phyloP scores from a whole-genome alignment of 2,329 filamentous ascomycete species.

The Fusarium foetens region DNA sequence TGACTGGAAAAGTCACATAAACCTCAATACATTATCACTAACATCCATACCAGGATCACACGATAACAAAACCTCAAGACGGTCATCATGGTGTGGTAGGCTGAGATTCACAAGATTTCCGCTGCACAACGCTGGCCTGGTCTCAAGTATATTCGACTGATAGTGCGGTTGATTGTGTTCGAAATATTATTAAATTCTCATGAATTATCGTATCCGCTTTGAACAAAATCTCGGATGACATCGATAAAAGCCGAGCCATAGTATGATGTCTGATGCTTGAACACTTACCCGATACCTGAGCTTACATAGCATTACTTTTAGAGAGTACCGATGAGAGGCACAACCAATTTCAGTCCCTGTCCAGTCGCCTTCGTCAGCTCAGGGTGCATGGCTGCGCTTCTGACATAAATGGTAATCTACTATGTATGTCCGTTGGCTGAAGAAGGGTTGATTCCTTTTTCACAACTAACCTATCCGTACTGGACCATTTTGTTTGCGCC shows the following conservation, averaged over 20 bases:
- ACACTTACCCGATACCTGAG: background rate
- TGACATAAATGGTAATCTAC: slow-evolving; percentile 18
- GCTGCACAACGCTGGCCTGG: background rate
- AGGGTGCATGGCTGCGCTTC: background rate
- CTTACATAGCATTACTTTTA: background rate
- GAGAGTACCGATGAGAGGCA: background rate
- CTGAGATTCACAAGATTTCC: background rate
- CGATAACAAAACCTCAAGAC: background rate
- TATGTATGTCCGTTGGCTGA: slow-evolving; percentile 19
- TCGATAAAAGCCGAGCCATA: background rate
- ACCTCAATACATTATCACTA: background rate
- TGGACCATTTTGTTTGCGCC: slow-evolving; percentile 7
- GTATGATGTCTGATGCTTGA: background rate
- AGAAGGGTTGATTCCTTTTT: background rate
- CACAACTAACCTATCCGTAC: background rate
- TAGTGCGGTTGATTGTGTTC: background rate
- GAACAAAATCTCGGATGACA: background rate
- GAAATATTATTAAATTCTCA: background rate
- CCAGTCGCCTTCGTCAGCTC: background rate
- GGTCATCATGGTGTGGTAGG: background rate
- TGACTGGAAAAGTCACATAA: background rate
- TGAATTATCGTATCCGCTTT: background rate
- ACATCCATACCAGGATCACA: background rate
- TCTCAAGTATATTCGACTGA: too few relatives aligned
- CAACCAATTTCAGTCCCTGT: background rate